Evolutionary conservation across 495 filamentous ascomycete species (phyloP).

Genomic region (Penicillium fimorum): DNA sequence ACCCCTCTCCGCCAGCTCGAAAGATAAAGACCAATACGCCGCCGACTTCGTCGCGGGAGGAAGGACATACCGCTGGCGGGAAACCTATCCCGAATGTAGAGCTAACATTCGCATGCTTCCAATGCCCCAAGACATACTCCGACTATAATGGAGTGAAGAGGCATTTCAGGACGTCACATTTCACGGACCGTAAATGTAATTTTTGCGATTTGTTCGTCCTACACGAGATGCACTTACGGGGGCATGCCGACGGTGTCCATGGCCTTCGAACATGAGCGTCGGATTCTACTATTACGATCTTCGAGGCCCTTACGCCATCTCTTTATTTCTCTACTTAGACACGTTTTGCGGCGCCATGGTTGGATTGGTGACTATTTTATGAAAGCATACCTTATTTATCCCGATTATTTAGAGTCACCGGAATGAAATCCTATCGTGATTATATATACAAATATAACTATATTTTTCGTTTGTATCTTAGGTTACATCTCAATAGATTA

Average conservation of each 20-base stretch:
- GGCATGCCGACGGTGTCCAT: constrained; percentile 13
- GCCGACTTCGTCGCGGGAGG: constrained; percentile 13
- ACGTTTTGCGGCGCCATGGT: constrained; percentile 8
- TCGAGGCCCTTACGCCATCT: constrained; percentile 11
- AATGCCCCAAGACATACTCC: constrained; percentile 20
- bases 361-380: constrained; percentile 18
- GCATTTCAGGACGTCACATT: constrained; percentile 16
- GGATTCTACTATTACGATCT: constrained; percentile 16
- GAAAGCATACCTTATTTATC: constrained; percentile 12
- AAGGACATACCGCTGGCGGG: constrained; percentile 10
- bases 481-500: no score
- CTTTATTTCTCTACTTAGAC: constrained; percentile 10
- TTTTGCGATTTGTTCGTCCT: constrained; percentile 16
- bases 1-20: constrained; percentile 17
- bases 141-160: constrained; percentile 20
- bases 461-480: no score
- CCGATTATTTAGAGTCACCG: constrained; percentile 11
- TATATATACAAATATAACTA: neutral
- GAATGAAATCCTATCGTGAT: constrained; percentile 8
- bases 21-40: constrained; percentile 15
- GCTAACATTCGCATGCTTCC: constrained; percentile 16
- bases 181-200: constrained; percentile 19
- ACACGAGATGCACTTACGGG: constrained; percentile 18
- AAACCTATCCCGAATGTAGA: constrained; percentile 13
- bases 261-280: constrained; percentile 17